Conservation (phyloP, 1,284 basidiomycete genomes). For the Veloporphyrellus conicus region DNA sequence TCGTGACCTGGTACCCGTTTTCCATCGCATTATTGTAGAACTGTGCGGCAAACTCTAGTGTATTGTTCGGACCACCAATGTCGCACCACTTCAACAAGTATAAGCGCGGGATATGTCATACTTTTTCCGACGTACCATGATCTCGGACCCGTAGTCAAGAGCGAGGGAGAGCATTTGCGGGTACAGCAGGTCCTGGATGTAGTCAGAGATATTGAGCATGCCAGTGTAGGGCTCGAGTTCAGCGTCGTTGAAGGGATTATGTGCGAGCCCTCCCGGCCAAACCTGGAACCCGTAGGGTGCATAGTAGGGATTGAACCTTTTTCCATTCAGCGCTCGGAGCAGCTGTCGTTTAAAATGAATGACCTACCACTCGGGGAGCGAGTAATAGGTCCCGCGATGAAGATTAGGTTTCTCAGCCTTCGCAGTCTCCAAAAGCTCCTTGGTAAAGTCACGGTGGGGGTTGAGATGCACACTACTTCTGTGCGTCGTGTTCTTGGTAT, state of each 20-base stretch:
- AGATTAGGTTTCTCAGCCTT: constrained; percentile 47
- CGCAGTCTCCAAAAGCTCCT: constrained; percentile 50
- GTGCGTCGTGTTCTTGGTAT: constrained; percentile 49
- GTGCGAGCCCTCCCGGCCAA: constrained; percentile 54
- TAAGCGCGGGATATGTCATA: neutral
- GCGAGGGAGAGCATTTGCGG: constrained; percentile 56
- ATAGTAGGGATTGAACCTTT: constrained; percentile 53
- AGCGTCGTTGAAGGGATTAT: constrained; percentile 47
- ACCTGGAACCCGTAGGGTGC: constrained; percentile 46
- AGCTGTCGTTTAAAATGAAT: neutral
- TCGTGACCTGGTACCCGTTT: constrained; percentile 50
- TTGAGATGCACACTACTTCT: constrained; percentile 47
- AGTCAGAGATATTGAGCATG: constrained; percentile 46
- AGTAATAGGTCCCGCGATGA: constrained; percentile 51
- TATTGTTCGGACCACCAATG: constrained; percentile 54
- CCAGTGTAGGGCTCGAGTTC: constrained; percentile 55
- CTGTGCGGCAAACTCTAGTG: constrained; percentile 44
- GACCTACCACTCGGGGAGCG: constrained; percentile 48
- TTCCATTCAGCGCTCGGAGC: neutral
- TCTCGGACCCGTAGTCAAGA: constrained; percentile 49
- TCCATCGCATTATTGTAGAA: constrained; percentile 49
- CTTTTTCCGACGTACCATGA: constrained; percentile 41
- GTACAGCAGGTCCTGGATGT: constrained; percentile 49
- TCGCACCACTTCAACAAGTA: constrained; percentile 47
- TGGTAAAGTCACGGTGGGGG: constrained; percentile 51